phyloP scores from a whole-genome alignment of 306 rosid genomes.

The Carpinus fangiana region DNA sequence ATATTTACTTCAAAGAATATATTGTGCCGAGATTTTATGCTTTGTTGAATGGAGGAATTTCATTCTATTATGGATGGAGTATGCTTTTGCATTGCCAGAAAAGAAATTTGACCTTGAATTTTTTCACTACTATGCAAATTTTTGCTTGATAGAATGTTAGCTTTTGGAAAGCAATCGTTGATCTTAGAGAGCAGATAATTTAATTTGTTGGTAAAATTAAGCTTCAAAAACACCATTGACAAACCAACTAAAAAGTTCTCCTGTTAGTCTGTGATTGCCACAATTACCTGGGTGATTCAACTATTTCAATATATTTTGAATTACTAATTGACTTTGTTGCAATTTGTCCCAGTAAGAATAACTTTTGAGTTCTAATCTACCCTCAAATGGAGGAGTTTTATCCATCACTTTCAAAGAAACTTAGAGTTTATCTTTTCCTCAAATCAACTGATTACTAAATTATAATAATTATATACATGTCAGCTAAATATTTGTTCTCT shows the following conservation, averaged over 20 bases:
- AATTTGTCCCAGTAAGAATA: conserved; percentile 3
- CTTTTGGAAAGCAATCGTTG: conserved; percentile 26
- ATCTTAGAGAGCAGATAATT: conserved; percentile 24
- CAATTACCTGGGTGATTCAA: conserved; percentile 1
- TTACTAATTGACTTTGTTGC: conserved; percentile 17
- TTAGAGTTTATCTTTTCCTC: conserved; percentile 5
- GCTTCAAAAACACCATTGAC: conserved; percentile 22
- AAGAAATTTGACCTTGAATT: neutral
- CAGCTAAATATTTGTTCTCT: neutral
- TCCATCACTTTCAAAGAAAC: neutral
- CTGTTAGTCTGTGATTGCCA: neutral
- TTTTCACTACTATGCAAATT: neutral
- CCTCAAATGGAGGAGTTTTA: conserved; percentile 10
- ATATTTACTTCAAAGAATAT: neutral
- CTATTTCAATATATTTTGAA: conserved; percentile 1
- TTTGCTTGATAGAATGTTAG: neutral
- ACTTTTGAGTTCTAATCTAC: conserved; percentile 17
- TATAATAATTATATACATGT: neutral
- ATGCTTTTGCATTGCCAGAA: neutral
- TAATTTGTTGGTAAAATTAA: conserved; percentile 19
- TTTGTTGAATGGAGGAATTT: neutral
- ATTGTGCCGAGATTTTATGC: neutral
- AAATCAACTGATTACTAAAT: neutral
- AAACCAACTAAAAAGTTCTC: conserved; percentile 8
- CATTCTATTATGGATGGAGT: neutral